These are phyloP conservation scores for Lentinula guzmanii DNA, from an alignment of 768 basidiomycete species.

Conservation along the genomic window DNA sequence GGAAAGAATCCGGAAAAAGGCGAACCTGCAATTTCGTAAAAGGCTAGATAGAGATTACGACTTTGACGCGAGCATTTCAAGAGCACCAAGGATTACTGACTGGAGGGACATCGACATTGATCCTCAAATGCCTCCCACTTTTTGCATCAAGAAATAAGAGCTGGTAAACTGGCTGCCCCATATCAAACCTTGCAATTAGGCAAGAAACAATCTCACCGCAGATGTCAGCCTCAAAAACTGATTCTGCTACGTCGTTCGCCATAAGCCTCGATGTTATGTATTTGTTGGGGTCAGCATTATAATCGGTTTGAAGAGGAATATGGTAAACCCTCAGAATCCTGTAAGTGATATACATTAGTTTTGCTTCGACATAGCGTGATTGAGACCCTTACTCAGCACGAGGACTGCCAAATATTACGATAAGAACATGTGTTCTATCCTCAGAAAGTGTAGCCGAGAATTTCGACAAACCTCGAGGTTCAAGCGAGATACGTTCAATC, in stretches of 20 bases:
- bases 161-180: constrained; percentile 2
- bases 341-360: background rate
- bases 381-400: constrained; percentile 13
- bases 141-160: constrained; percentile 25
- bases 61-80: background rate
- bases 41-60: constrained; percentile 14
- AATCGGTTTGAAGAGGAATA: constrained; percentile 9
- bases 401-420: constrained; percentile 15
- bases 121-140: constrained; percentile 16
- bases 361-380: background rate
- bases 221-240: constrained; percentile 13
- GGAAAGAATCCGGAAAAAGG: constrained; percentile 21
- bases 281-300: background rate
- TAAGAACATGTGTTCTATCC: constrained; percentile 13
- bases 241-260: constrained; percentile 2
- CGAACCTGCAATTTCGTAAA: constrained; percentile 27
- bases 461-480: constrained; percentile 6
- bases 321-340: constrained; percentile 20
- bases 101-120: constrained; percentile 18
- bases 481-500: constrained; percentile 3
- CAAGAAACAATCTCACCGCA: constrained; percentile 15
- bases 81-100: constrained; percentile 1
- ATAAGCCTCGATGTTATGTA: background rate
- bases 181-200: constrained; percentile 8
- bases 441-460: constrained; percentile 10